Evolutionary conservation across 768 basidiomycete genomes (phyloP).

Genomic region (Pleurotus sapidus): DNA sequence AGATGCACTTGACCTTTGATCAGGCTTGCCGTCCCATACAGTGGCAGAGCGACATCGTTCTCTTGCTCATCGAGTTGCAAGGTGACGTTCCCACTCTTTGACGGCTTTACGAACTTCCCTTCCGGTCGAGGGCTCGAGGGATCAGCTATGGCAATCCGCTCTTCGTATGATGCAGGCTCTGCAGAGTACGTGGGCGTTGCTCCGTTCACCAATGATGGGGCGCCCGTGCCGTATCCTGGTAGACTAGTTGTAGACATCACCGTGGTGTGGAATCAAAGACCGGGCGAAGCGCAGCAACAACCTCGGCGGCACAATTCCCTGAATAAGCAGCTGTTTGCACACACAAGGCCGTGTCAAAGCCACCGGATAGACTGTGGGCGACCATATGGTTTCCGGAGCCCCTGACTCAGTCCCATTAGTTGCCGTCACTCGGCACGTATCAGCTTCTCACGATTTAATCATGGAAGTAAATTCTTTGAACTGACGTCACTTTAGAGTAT

Average conservation of each 20-base stretch:
- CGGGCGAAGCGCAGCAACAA: no score
- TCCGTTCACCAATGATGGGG: conserved; percentile 28
- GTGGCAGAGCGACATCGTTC: conserved; percentile 46
- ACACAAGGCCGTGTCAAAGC: neutral
- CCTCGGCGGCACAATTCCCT: neutral
- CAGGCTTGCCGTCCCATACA: conserved; percentile 48
- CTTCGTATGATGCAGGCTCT: conserved; percentile 50
- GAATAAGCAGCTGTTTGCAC: no score
- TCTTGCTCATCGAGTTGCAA: conserved; percentile 57
- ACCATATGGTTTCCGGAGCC: no score
- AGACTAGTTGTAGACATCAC: conserved; percentile 55
- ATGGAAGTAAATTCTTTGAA: no score
- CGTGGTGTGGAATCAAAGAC: no score
- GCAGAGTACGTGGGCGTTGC: conserved; percentile 50
- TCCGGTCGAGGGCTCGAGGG: conserved; percentile 35
- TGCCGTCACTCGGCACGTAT: no score
- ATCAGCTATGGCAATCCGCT: conserved; percentile 33
- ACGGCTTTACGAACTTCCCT: conserved; percentile 56
- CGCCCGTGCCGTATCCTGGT: conserved; percentile 38
- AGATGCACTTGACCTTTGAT: conserved; percentile 59
- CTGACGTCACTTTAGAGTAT: no score
- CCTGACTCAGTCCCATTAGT: no score
- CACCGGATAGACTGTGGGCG: neutral
- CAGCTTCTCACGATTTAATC: no score
- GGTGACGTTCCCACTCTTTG: conserved; percentile 48